phyloP scores from a whole-genome alignment of 73 alveolate genomes.

The Symbiodinium natans region DNA sequence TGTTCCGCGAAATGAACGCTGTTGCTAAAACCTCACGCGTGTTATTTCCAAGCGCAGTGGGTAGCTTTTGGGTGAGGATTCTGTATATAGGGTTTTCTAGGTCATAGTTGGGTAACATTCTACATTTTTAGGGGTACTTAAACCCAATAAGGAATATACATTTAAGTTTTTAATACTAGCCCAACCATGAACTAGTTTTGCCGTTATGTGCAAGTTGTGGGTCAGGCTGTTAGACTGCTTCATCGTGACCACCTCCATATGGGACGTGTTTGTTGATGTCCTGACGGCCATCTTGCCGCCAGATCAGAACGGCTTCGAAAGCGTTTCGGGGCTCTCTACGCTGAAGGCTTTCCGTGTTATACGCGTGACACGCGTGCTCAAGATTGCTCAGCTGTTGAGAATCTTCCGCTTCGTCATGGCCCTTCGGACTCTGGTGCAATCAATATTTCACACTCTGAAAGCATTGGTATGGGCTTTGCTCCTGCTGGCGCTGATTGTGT shows the following conservation, averaged over 20 bases:
- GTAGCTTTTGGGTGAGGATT: too few species aligned
- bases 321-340: background rate
- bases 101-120: too few species aligned
- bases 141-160: too few species aligned
- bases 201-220: background rate
- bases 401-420: constrained; percentile 7
- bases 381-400: constrained; percentile 32
- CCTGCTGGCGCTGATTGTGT: background rate
- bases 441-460: background rate
- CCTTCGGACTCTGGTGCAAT: background rate
- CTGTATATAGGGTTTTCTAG: too few species aligned
- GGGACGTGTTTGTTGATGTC: background rate
- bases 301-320: background rate
- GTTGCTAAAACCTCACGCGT: too few species aligned
- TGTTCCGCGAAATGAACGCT: too few species aligned
- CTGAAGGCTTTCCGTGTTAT: background rate
- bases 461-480: background rate
- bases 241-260: background rate
- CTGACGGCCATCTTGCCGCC: background rate
- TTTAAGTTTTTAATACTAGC: too few species aligned
- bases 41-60: too few species aligned
- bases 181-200: too few species aligned
- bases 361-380: background rate
- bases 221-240: background rate
- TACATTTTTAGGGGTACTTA: too few species aligned